Evolutionary conservation across 805 yeast genomes (phyloP), one percentile per base, ranked within the genome.

Genomic region (Tanozyma kutaoensis): DNA sequence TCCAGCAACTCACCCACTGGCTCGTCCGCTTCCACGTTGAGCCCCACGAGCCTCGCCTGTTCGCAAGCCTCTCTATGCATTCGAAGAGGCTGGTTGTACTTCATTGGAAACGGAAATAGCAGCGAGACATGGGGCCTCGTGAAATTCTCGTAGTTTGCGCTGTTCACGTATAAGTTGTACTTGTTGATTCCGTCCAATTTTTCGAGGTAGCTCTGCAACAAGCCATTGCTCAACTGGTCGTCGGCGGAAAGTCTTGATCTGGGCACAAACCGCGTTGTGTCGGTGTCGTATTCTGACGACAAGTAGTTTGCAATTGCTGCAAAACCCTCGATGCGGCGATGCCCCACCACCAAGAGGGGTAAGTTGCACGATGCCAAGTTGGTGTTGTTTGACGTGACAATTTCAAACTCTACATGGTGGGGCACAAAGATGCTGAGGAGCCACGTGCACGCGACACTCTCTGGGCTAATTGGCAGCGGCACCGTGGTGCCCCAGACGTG

Each of bases 31-130:
- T 39, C 36, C 4, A 33, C 42, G n/a, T 38, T 40, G 8, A 59
- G 43, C 2, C 63, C 64, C 5, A 52, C 33, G 11, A 39, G 24
- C 24, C 43, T 36, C 9, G 54, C 52, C 32, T 48, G 52, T 12
- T 45, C 49, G 29, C 52, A 50, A 1, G 66, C 66, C 22, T 35
- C 30, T 27, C 46, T 42, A 37, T 59, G 60, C 30, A 58, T 56
- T 23, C 50, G 53, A 21, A 70, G 35, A 1, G 86, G 85, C 14
- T 76, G 71, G 33, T 68, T 69, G 43, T 76, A 77, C 66, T 76
- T 80, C 67, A 76, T 63, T 8, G 86, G 88, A 52, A 77, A 78
- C 5, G 80, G 76, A 42, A 75, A 75, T 12, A 65, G 39, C 14
- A 65, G 64, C n/a, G n/a, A n/a, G n/a, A n/a, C n/a, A n/a, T n/a